Evolutionary conservation across 495 filamentous ascomycete species (phyloP), one percentile per base, ranked within the genome.

Genomic region (Elaphomyces granulatus): DNA sequence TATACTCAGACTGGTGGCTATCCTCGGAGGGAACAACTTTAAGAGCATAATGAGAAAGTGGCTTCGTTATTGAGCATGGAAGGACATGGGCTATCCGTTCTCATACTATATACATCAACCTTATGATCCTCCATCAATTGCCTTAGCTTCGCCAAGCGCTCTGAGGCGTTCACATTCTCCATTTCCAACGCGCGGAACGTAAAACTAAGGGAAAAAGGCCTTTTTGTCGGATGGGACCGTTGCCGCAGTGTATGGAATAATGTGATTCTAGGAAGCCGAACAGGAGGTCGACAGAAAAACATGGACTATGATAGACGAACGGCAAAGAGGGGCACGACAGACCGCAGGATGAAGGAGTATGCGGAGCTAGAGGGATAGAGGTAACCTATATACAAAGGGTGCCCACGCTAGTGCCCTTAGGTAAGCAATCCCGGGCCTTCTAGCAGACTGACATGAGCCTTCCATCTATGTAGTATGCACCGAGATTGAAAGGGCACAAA

Each of bases 1-100:
- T 94, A 60, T 96, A 99, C 66, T 99, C 92, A 48, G 87, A 95
- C 50, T 87, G 80, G 56, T 99, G 92, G 58, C 81, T 86, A 62
- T 99, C 92, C 74, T 96, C 90, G 30, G 88, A 94, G 8, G 92
- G 92, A 15, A 96, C 74, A 55, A 99, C 90, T 99, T 46, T 41
- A 33, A 18, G n/a, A 41, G 26, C 37, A 23, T 30, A 17, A 40
- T 45, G 20, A 58, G 45, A 47, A 53, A 45, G 30, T 18, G 34
- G 28, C 4, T 34, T 28, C 26, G 36, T 15, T 37, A 28, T 28
- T 8, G 7, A 21, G 43, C 7, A 32, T 34, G 32, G 37, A 31
- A 16, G 30, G 20, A 10, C 32, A 20, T 18, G 36, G 36, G 37
- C 34, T 20, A 43, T 33, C 28, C 41, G 45, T 54, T 46, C 32